These are phyloP conservation scores for Trichoderma arundinaceum DNA, from an alignment of 2,329 filamentous ascomycete genomes.

Conservation along the genomic window DNA sequence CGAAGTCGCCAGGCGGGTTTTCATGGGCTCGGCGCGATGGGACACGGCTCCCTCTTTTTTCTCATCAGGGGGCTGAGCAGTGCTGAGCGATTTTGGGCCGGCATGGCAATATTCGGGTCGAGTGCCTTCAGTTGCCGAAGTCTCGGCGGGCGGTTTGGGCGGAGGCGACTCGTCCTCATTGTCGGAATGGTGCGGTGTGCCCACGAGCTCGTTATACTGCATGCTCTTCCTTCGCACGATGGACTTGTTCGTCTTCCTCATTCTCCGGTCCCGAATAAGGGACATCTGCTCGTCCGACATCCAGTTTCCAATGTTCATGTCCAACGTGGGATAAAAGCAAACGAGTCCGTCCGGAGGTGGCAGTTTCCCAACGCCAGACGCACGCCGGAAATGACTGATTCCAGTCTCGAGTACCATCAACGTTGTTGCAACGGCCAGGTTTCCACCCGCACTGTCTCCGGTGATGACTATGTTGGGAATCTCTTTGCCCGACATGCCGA, in stretches of 20 bases:
- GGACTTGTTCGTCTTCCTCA: conserved; percentile 76
- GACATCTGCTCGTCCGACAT: conserved; percentile 99
- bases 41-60: conserved; percentile 46
- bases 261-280: conserved; percentile 81
- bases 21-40: conserved; percentile 64
- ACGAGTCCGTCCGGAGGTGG: conserved; percentile 81
- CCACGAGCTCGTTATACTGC: conserved; percentile 83
- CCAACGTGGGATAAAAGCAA: conserved; percentile 85
- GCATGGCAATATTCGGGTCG: conserved; percentile 58
- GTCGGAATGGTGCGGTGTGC: conserved; percentile 81
- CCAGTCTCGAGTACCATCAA: conserved; percentile 87
- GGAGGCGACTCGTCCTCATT: conserved; percentile 65
- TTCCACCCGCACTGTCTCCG: conserved; percentile 57
- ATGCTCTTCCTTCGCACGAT: conserved; percentile 85
- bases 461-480: conserved; percentile 52
- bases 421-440: conserved; percentile 68
- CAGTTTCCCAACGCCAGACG: conserved; percentile 56
- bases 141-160: conserved; percentile 41
- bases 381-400: conserved; percentile 48
- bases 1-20: conserved; percentile 88
- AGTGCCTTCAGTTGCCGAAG: conserved; percentile 41
- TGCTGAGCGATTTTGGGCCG: conserved; percentile 46
- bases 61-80: conserved; percentile 33
- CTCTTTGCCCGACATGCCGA: conserved; percentile 50
- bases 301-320: conserved; percentile 99